These are phyloP conservation scores for Albophoma yamanashiensis DNA, from an alignment of 2,329 filamentous ascomycete genomes.

Conservation along the genomic window DNA sequence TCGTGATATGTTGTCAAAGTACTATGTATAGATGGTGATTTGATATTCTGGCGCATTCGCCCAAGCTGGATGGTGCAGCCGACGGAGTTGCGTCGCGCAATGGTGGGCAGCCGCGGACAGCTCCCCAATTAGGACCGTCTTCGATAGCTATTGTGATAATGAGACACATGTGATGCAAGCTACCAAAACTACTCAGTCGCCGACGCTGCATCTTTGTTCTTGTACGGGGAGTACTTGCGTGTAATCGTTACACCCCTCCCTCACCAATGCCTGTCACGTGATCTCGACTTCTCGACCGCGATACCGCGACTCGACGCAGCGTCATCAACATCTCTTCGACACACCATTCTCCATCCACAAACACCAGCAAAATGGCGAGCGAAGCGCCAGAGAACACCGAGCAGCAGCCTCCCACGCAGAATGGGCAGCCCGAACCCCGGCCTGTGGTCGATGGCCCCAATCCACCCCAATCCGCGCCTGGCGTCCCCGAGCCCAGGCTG, in stretches of 20 bases:
- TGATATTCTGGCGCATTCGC: not conserved
- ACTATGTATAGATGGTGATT: not conserved
- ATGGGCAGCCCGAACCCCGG: slow-evolving; percentile 13
- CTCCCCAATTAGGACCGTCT: not conserved
- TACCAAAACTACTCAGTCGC: not conserved
- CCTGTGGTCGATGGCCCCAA: slow-evolving; percentile 5
- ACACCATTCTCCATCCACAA: not conserved
- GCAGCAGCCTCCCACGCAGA: slow-evolving; percentile 15
- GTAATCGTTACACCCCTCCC: too few species aligned
- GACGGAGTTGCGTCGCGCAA: not conserved
- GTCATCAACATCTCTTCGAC: not conserved
- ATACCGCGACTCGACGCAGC: not conserved
- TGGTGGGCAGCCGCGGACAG: not conserved
- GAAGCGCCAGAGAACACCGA: slow-evolving; percentile 23
- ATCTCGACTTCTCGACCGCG: not conserved
- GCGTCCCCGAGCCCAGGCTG: slow-evolving; percentile 48
- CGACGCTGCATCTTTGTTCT: not conserved
- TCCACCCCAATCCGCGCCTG: slow-evolving; percentile 33
- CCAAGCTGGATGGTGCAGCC: not conserved
- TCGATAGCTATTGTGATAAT: not conserved
- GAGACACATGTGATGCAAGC: not conserved
- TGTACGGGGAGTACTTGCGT: too few species aligned
- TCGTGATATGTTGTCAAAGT: not conserved
- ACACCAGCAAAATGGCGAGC: slow-evolving; percentile 19
- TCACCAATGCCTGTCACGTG: not conserved